Conservation (phyloP, 139 green algal genomes). For the Closterium sp. region DNA sequence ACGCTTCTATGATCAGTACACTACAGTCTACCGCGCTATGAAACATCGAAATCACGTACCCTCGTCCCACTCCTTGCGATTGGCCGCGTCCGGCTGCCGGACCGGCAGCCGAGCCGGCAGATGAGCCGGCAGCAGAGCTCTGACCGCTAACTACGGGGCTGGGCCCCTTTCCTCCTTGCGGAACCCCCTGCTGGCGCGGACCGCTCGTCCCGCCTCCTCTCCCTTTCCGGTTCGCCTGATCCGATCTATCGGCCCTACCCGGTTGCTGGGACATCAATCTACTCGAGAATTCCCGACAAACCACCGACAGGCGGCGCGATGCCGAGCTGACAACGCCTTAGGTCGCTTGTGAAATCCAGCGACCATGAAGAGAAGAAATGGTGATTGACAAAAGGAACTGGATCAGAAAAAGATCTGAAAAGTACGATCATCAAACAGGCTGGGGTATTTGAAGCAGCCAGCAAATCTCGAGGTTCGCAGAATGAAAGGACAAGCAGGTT, state of each 20-base stretch:
- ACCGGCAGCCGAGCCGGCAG: not conserved
- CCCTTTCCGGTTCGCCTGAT: not conserved
- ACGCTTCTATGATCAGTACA: not conserved
- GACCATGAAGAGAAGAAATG: not conserved
- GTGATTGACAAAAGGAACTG: not conserved
- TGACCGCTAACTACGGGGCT: not conserved
- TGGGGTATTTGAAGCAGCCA: not conserved
- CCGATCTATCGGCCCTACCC: not conserved
- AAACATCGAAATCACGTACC: not conserved
- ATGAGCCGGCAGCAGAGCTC: not conserved
- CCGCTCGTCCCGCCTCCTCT: not conserved
- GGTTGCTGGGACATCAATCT: not conserved
- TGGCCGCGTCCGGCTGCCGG: not conserved
- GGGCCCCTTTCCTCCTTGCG: not conserved
- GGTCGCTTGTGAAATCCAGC: not conserved
- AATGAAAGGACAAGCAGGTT: not conserved
- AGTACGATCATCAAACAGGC: not conserved
- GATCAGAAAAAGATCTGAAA: not conserved
- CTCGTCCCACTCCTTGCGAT: not conserved
- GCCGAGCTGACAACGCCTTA: not conserved
- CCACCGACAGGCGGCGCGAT: not conserved
- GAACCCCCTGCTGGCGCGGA: not conserved
- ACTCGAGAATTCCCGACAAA: not conserved
- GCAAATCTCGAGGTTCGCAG: not conserved
- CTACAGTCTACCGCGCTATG: not conserved